These are phyloP conservation scores for Diophrys appendiculata DNA, from an alignment of 73 alveolate genomes.

Conservation along the genomic window DNA sequence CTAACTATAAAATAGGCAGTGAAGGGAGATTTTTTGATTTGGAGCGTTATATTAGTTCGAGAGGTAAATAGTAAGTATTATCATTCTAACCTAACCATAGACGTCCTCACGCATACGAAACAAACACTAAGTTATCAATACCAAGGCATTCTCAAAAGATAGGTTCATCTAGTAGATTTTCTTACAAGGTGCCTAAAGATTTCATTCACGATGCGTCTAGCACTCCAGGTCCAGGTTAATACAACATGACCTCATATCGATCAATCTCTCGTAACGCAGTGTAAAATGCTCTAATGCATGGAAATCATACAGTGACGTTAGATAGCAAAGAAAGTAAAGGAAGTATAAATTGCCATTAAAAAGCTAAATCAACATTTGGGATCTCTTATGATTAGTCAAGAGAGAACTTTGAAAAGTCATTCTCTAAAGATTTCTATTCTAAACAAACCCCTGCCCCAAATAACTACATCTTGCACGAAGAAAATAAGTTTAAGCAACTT, in stretches of 20 bases:
- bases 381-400: background rate
- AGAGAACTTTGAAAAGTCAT: background rate
- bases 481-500: background rate
- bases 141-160: background rate
- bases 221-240: background rate
- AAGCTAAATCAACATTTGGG: background rate
- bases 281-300: background rate
- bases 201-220: background rate
- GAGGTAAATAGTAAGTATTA: too few relatives aligned
- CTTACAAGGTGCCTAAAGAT: background rate
- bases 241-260: too few relatives aligned
- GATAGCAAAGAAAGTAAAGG: background rate
- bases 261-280: too few relatives aligned
- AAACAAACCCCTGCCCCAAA: background rate
- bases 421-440: background rate
- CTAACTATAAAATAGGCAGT: background rate
- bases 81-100: background rate
- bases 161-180: background rate
- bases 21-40: background rate
- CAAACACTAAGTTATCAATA: background rate
- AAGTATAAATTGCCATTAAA: background rate
- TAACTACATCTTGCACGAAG: background rate
- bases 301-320: background rate
- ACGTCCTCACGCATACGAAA: background rate
- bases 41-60: background rate